Evolutionary conservation across 768 basidiomycete genomes (phyloP).

Genomic region (Pleurotus djamor): DNA sequence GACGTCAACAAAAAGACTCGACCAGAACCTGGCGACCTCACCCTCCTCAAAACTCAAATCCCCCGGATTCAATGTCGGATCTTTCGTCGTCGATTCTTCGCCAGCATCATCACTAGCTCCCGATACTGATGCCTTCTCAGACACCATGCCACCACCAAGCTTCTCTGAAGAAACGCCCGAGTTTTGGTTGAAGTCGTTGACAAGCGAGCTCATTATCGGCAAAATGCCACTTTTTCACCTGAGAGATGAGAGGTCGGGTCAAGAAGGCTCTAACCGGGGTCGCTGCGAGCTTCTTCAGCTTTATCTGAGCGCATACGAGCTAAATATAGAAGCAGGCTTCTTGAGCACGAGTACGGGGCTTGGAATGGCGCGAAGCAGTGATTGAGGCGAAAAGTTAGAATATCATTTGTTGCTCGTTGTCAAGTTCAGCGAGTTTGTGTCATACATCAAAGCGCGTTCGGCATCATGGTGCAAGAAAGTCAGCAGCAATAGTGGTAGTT

Average conservation of each 20-base stretch:
- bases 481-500: too few species aligned
- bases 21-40: conserved; percentile 29
- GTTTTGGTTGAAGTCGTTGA: too few species aligned
- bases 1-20: neutral
- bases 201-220: conserved; percentile 15
- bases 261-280: conserved; percentile 37
- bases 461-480: too few species aligned
- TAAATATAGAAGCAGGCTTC: too few species aligned
- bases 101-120: too few species aligned
- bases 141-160: too few species aligned
- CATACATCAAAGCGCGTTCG: too few species aligned
- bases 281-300: conserved; percentile 47
- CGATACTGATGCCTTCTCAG: too few species aligned
- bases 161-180: too few species aligned
- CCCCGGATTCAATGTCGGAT: conserved; percentile 28
- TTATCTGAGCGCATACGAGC: too few species aligned
- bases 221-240: neutral
- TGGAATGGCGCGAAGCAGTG: conserved; percentile 33
- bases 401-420: conserved; percentile 16
- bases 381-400: conserved; percentile 15
- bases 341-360: too few species aligned
- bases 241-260: conserved; percentile 18
- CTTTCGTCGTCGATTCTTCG: neutral
- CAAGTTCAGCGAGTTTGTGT: neutral
- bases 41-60: conserved; percentile 51